Conservation (phyloP, 441 rosid genomes). For the Bocquillonia castaneifolia region DNA sequence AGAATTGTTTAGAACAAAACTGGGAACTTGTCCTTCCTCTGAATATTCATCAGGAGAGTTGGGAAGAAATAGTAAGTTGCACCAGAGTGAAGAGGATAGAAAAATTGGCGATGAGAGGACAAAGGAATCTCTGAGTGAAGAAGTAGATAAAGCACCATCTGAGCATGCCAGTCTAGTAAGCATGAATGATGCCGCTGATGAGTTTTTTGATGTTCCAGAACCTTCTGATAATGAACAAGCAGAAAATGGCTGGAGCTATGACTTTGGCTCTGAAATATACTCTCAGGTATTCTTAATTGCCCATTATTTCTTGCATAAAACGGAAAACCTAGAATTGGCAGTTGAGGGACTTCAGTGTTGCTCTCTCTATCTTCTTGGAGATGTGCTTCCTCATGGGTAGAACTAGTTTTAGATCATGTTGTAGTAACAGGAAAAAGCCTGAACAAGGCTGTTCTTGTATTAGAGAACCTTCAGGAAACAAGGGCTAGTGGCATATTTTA, state of each 20-base stretch:
- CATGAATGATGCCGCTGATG: slow-evolving; percentile 78
- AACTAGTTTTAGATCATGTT: background rate
- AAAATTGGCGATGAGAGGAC: slow-evolving; percentile 35
- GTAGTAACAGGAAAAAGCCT: background rate
- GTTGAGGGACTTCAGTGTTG: slow-evolving; percentile 12
- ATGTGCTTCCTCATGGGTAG: background rate
- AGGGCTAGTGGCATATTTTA: background rate
- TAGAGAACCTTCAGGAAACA: background rate
- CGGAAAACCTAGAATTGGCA: slow-evolving; percentile 9
- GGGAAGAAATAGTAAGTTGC: slow-evolving; percentile 40
- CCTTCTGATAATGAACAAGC: slow-evolving; percentile 58
- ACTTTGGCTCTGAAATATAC: slow-evolving; percentile 52
- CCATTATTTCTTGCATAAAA: slow-evolving; percentile 6
- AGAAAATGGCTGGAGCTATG: slow-evolving; percentile 68
- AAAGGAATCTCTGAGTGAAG: slow-evolving; percentile 47
- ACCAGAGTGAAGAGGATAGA: slow-evolving; percentile 36
- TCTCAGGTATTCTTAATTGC: slow-evolving; percentile 49
- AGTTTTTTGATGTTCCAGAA: slow-evolving; percentile 90
- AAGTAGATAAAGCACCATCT: slow-evolving; percentile 56
- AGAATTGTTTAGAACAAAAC: slow-evolving; percentile 71
- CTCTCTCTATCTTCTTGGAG: background rate
- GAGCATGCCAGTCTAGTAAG: slow-evolving; percentile 79
- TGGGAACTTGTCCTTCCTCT: slow-evolving; percentile 49
- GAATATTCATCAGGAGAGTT: slow-evolving; percentile 73
- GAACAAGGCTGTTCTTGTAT: no score